Evolutionary conservation across 2,329 filamentous ascomycete genomes (phyloP).

Genomic region (Aspergillus versicolor): DNA sequence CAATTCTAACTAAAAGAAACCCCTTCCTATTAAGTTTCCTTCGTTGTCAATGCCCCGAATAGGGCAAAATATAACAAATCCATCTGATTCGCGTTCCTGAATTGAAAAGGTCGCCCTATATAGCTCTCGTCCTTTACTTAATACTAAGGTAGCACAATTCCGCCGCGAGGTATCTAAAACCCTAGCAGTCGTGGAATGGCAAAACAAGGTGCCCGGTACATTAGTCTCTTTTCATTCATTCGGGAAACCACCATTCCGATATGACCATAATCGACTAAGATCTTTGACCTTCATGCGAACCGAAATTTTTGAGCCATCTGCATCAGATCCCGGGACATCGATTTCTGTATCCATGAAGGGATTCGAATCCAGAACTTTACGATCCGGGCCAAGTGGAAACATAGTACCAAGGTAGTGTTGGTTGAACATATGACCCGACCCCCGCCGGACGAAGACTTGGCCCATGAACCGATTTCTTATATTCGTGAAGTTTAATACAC

Average conservation of each 20-base stretch:
- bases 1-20: too few relatives aligned
- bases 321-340: slow-evolving; percentile 7
- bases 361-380: slow-evolving; percentile 29
- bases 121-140: too few relatives aligned
- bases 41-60: too few relatives aligned
- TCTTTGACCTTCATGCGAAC: slow-evolving; percentile 31
- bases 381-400: slow-evolving; percentile 37
- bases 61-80: too few relatives aligned
- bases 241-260: slow-evolving; percentile 37
- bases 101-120: too few relatives aligned
- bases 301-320: background rate
- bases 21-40: too few relatives aligned
- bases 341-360: slow-evolving; percentile 37
- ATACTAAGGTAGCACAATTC: too few relatives aligned
- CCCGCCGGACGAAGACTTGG: slow-evolving; percentile 46
- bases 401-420: slow-evolving; percentile 47
- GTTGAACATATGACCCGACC: slow-evolving; percentile 44
- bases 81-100: too few relatives aligned
- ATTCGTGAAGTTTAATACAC: slow-evolving; percentile 64
- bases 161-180: too few relatives aligned
- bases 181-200: background rate
- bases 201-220: background rate
- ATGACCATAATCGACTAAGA: slow-evolving; percentile 41
- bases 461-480: slow-evolving; percentile 48
- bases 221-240: background rate